A percentile compares a stretch with the other conserved stretches of the same genome.
Conservation (phyloP, 2,329 filamentous ascomycete genomes). For the Neofusicoccum sp. region DNA sequence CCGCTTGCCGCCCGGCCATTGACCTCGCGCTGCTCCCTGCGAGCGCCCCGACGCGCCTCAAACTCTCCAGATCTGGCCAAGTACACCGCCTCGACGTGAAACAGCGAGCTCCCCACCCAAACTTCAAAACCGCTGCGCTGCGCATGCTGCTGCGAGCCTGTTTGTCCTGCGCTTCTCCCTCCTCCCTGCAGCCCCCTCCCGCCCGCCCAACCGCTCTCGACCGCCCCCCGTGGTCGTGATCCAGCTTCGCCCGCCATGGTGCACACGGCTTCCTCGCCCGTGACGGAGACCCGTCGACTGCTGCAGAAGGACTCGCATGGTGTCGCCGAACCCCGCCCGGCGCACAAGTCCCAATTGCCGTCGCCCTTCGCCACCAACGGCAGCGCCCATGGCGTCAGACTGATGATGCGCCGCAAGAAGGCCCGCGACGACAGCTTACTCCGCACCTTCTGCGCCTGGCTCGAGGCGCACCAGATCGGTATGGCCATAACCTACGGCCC, state of each 20-base stretch:
- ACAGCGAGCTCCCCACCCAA: slow-evolving; percentile 17
- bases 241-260: slow-evolving; percentile 14
- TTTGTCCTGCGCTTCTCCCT: slow-evolving; percentile 1
- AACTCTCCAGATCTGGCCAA: neutral
- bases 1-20: neutral
- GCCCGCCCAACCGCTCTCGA: neutral
- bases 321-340: neutral
- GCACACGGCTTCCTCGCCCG: slow-evolving; percentile 9
- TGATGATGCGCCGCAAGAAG: slow-evolving; percentile 59
- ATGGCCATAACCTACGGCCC: slow-evolving; percentile 37
- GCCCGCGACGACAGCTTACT: slow-evolving; percentile 62
- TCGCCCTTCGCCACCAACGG: neutral
- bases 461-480: slow-evolving; percentile 80
- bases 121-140: slow-evolving; percentile 9
- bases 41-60: neutral
- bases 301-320: slow-evolving; percentile 10
- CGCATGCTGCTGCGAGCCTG: slow-evolving; percentile 12
- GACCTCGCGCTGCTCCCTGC: neutral
- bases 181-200: neutral
- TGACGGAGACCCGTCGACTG: slow-evolving; percentile 14
- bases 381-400: slow-evolving; percentile 33
- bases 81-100: slow-evolving; percentile 19
- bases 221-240: slow-evolving; percentile 1
- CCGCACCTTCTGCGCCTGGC: slow-evolving; percentile 63
- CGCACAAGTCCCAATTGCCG: neutral